Base-by-base conservation (phyloP, 2,329 filamentous ascomycete genomes). In the Colletotrichum musicola region DNA sequence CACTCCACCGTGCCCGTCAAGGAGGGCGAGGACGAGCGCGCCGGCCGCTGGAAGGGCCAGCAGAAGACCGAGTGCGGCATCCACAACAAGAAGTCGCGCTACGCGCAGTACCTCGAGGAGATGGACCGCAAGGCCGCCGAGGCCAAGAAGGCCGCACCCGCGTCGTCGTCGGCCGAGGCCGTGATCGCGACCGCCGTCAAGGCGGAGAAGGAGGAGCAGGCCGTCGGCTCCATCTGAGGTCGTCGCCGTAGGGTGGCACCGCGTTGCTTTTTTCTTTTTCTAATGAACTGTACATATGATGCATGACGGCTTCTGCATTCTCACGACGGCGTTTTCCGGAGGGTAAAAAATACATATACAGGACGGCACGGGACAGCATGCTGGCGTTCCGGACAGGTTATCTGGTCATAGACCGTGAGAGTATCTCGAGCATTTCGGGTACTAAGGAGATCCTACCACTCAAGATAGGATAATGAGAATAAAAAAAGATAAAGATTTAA, bases 31-130 rank as follows among this genome's bases (percentile, higher is more conserved):
- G 96, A 98, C 76, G 96, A 99, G 88, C 92, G 96, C 59, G 92
- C 96, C 9, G 96, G 96, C 67, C 91, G 96, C 74, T 99, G 96
- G 96, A 98, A 97, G 88, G 96, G 96, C 71, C 92, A 94, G 81
- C 84, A 87, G 76, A 99, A 99, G 91, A 97, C 94, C 16, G 96
- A 99, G 85, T 99, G 96, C 80, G 96, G 96, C 55, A 98, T 99
- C 77, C 96, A 99, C 89, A 98, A 98, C 86, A 97, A 96, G 82
- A 92, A 95, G 80, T 97, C 93, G 67, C 91, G 94, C 74, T 99
- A 98, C 77, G 93, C 94, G 12, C 90, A 95, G 81, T 98, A 92
- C 81, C 82, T 97, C 64, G 86, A 87, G 75, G 90, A 94, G 70
- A 88, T 92, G 80, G 91, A 94, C 78, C 83, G 86, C 76, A 91